A percentile compares a stretch with the other conserved stretches of the same genome.
phyloP scores from a whole-genome alignment of 2,329 filamentous ascomycete genomes.

The Alternaria alternata region DNA sequence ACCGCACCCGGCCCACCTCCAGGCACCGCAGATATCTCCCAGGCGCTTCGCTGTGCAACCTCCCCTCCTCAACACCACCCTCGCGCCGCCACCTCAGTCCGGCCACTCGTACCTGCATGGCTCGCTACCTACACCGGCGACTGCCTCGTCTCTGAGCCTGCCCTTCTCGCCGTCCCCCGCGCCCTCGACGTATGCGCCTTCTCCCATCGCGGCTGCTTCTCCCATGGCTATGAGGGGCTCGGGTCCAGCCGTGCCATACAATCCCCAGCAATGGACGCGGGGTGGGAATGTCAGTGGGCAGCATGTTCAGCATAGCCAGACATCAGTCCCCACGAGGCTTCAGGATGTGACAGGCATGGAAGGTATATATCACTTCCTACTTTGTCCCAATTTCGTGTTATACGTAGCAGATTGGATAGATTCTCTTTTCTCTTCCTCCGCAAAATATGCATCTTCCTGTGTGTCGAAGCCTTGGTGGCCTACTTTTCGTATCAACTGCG shows the following conservation, averaged over 20 bases:
- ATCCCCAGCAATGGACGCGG: conserved; percentile 60
- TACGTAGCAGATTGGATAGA: conserved; percentile 7
- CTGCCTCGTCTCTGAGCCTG: conserved; percentile 47
- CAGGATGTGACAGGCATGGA: conserved; percentile 58
- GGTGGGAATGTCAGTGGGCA: conserved; percentile 49
- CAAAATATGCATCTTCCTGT: conserved; percentile 1
- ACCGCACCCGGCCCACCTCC: conserved; percentile 21
- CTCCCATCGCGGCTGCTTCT: conserved; percentile 40
- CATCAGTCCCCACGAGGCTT: conserved; percentile 40
- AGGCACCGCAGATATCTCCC: conserved; percentile 39
- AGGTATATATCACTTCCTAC: conserved; percentile 46
- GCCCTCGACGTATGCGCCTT: conserved; percentile 44
- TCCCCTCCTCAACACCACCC: conserved; percentile 52
- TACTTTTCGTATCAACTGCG: neutral
- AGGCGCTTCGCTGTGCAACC: conserved; percentile 53
- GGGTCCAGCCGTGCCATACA: conserved; percentile 53
- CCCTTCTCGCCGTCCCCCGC: conserved; percentile 49
- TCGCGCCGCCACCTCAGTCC: conserved; percentile 46
- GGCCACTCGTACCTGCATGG: conserved; percentile 42
- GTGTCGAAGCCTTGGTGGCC: neutral
- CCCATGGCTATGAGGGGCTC: conserved; percentile 48
- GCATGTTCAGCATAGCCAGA: conserved; percentile 46
- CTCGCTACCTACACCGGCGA: conserved; percentile 48
- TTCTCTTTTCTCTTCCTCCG: neutral
- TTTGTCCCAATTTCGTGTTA: conserved; percentile 2